Base-by-base conservation (phyloP, 2,329 filamentous ascomycete species). In the Exophiala viscosa region DNA sequence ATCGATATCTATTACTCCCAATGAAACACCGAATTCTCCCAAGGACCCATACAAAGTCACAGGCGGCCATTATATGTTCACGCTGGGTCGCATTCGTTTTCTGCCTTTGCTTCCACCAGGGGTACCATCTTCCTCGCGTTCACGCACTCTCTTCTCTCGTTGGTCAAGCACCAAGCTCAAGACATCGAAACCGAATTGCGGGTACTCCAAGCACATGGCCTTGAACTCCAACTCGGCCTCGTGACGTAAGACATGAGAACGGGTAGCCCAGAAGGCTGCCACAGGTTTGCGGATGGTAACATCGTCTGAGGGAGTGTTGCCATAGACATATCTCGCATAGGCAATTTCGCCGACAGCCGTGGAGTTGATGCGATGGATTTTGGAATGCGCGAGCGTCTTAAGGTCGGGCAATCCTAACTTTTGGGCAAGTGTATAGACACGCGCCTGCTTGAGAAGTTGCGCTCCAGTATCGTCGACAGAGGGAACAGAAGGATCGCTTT, bases 101-200 rank as follows among this genome's bases (percentile, higher is more conserved):
- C 72, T 65, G 40, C 66, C 69, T 50, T 66, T 69, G 13, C 63
- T 62, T 13, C 59, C 53, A 5, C 50, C 55, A 7, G 58, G 50
- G 1, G 58, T 54, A 20, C 59, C 49, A 14, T 71, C 70, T 23
- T 73, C 69, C 8, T 62, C 63, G 45, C 66, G 66, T 50, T 71
- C 68, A 40, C 67, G 62, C 3, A 59, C 60, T 18, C 66, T 62
- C 64, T 73, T 75, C 54, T 76, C 73, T 54, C 70, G 73, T 35
- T 70, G 67, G 56, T 76, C 73, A 33, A 76, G 62, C 18, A 75
- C 68, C 28, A 75, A 64, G 18, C 83, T 90, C 55, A 96, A 81
- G 50, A 97, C 88, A 70, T 96, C 91, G 74, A 91, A 96, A 66
- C 87, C 87, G 67, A 96, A 96, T 67, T 95, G 87, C 14, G 91